Base-by-base conservation (phyloP, 805 yeast species). In the Candida coleopterorum region DNA sequence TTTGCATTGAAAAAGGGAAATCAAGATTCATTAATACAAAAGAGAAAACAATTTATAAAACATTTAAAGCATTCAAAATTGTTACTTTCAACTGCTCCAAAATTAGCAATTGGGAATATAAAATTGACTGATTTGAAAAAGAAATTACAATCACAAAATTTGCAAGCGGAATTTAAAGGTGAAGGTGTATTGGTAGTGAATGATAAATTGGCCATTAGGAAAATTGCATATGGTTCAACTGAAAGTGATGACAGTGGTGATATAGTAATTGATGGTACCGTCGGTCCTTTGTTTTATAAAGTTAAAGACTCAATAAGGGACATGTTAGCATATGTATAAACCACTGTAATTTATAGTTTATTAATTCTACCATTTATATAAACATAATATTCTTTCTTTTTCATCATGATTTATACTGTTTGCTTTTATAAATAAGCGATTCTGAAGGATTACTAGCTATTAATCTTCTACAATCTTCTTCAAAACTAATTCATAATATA, bases 111-210 rank as follows among this genome's bases (percentile, higher is more conserved):
- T 40, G 99, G 99, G 25, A 96, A 89, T 55, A 78, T 93, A 29
- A 74, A 84, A 42, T 65, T 93, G 18, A 84, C 93, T 0, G 95
- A 88, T 44, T 65, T 93, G 34, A 81, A 85, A 49, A 75, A 76
- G 47, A 74, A 71, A 40, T 65, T 93, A 25, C 60, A 68, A 21
- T 62, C 69, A 4, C 58, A 63, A 38, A 83, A 85, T 33, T 75
- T 83, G 49, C 68, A 65, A 35, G 96, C 95, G 1, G 96, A 89
- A 52, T 87, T 90, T 56, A 79, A 83, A 56, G 94, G 96, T 37
- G 96, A 88, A 56, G 97, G 97, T 55, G 79, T 88, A 0, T 64
- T 93, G 26, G 95, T 89, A 10, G 83, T 94, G 29, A 89, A 89
- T 51, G 83, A 82, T 38, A 66, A 66, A 35, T 74, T 93, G 12